Evolutionary conservation across 176 grass and related monocot genomes (phyloP).

Genomic region (Tillandsia leiboldiana): DNA sequence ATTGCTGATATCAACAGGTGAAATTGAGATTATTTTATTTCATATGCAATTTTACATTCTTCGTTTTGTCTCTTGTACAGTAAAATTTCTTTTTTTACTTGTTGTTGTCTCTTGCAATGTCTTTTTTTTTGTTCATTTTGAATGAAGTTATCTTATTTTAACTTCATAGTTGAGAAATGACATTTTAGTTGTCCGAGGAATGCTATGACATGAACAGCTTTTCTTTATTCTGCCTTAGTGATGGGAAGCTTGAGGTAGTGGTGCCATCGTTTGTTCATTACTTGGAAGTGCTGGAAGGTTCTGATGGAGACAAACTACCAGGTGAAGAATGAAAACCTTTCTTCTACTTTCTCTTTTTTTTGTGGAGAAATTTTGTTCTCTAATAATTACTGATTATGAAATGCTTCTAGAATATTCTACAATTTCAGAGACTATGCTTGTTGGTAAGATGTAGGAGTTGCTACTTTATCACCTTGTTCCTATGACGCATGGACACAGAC

Average conservation of each 20-base stretch:
- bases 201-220: conserved; percentile 6
- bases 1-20: conserved; percentile 98
- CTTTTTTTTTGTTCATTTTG: background rate
- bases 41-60: background rate
- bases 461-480: too few relatives aligned
- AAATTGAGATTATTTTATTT: background rate
- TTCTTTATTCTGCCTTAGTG: conserved; percentile 37
- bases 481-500: too few relatives aligned
- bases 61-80: background rate
- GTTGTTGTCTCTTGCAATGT: background rate
- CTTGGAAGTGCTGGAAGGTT: conserved; percentile 92
- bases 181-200: conserved; percentile 3
- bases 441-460: too few relatives aligned
- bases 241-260: conserved; percentile 88
- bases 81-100: background rate
- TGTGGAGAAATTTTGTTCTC: background rate
- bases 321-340: conserved; percentile 28
- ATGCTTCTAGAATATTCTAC: too few relatives aligned
- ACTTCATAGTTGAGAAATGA: background rate
- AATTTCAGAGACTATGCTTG: too few relatives aligned
- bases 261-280: conserved; percentile 98
- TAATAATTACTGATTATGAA: background rate
- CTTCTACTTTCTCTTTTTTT: background rate
- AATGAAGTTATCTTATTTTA: background rate
- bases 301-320: conserved; percentile 93